Base-by-base conservation (phyloP, 2,329 filamentous ascomycete genomes). In the Penicillium corylophilum region DNA sequence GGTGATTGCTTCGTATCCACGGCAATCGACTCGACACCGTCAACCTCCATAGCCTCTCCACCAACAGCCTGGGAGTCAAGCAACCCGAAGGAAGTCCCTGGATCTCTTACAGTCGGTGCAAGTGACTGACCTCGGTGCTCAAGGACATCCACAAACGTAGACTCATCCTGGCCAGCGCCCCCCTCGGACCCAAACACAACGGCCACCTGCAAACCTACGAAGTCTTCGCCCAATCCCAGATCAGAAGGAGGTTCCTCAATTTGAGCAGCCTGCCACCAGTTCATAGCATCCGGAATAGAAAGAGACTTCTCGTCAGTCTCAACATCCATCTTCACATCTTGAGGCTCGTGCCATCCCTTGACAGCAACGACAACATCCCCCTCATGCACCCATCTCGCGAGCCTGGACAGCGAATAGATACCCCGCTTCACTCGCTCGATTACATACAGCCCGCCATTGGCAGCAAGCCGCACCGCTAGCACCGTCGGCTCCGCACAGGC, bases 381-480 rank as follows among this genome's bases (percentile, higher is more conserved):
- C 52, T 74, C 72, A 38, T 66, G 62, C 6, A 76, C 64, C 46
- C 61, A 65, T 15, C 55, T 54, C 7, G 58, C 67, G 39, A 76
- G 60, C 33, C 66, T 65, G 22, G 61, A 70, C 28, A 75, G 59
- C n/a, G 73, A 68, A 53, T 74, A 76, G 35, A 75, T 63, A 2
- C 67, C 67, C 39, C 49, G 55, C 48, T 74, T 74, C 15, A 74
- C 71, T 16, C 68, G 54, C 50, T 76, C 74, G 8, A 75, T 60
- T 23, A 70, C 64, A 51, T 71, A 75, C 5, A 75, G 51, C 3
- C 64, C 64, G 1, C 66, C 64, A 46, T 65, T 64, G 20, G 58
- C 55, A 5, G 57, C 35, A 23, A 70, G 56, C 23, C 71, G 65
- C 12, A 68, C 67, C 5, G 63, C 65, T 6, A 76, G 58, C 10